Percentiles rank a stretch among this genome's conserved stretches.
phyloP scores from a whole-genome alignment of 179 eudicot species.

The Patellifolia procumbens region DNA sequence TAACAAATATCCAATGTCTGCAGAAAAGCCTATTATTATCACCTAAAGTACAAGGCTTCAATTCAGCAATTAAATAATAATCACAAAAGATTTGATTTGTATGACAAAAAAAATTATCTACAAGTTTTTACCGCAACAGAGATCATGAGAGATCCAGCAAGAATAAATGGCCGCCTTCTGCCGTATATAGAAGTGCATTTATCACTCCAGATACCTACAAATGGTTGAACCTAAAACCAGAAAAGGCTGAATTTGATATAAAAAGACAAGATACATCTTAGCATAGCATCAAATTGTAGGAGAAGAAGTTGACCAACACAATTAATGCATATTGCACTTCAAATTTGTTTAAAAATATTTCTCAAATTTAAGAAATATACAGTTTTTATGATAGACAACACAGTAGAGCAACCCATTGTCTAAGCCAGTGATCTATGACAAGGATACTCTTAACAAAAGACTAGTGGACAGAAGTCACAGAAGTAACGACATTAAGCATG shows the following conservation, averaged over 20 bases:
- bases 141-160: constrained; percentile 89
- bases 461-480: background rate
- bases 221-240: constrained; percentile 86
- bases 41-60: constrained; percentile 60
- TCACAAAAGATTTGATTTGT: background rate
- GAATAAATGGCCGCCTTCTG: constrained; percentile 92
- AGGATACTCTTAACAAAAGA: background rate
- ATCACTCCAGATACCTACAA: constrained; percentile 99
- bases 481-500: no score
- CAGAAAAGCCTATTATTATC: constrained; percentile 95
- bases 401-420: background rate
- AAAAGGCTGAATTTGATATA: constrained; percentile 4
- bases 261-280: background rate
- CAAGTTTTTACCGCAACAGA: constrained; percentile 67
- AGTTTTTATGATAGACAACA: background rate
- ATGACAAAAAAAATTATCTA: constrained; percentile 18
- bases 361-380: background rate
- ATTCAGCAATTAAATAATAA: constrained; percentile 40
- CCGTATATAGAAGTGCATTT: constrained; percentile 96
- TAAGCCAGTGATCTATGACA: background rate
- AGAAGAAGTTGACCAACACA: background rate
- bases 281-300: background rate
- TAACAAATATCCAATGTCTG: constrained; percentile 93
- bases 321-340: background rate
- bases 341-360: background rate